These are phyloP conservation scores for Thelonectria rubi DNA, from an alignment of 2,329 filamentous ascomycete genomes.

Conservation along the genomic window DNA sequence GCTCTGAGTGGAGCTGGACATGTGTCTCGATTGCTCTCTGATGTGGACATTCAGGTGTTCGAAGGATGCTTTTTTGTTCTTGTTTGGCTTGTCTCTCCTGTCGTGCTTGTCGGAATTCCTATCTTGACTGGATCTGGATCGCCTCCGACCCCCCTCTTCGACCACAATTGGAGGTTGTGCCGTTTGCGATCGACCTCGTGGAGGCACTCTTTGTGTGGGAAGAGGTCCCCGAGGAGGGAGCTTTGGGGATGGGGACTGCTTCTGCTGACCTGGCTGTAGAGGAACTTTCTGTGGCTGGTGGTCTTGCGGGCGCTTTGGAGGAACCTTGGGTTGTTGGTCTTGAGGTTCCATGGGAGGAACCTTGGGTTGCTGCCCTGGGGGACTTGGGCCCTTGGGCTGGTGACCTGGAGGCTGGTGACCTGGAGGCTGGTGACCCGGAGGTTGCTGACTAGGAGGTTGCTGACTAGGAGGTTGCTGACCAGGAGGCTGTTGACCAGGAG, in stretches of 20 bases:
- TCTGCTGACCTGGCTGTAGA: too few relatives aligned
- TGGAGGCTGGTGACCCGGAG: neutral
- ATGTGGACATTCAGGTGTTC: neutral
- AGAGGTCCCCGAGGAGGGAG: too few relatives aligned
- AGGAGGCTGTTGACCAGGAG: neutral
- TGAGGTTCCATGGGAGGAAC: neutral
- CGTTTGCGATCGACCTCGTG: constrained; percentile 1
- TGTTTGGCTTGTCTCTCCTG: neutral
- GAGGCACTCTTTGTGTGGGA: neutral
- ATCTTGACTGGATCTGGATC: neutral
- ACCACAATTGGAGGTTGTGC: neutral
- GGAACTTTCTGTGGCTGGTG: neutral
- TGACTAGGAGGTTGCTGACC: neutral
- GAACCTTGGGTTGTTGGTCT: neutral
- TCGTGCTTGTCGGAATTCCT: neutral
- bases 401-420: neutral
- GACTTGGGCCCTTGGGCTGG: too few relatives aligned
- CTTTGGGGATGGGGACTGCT: too few relatives aligned
- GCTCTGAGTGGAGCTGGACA: constrained; percentile 11
- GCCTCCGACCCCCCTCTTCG: neutral
- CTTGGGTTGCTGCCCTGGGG: neutral
- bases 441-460: neutral
- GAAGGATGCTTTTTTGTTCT: neutral
- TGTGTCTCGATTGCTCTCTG: neutral
- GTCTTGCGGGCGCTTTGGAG: neutral